These are phyloP conservation scores for Coemansia aciculifera DNA, from an alignment of 192 early-diverging fungal genomes.

Conservation along the genomic window DNA sequence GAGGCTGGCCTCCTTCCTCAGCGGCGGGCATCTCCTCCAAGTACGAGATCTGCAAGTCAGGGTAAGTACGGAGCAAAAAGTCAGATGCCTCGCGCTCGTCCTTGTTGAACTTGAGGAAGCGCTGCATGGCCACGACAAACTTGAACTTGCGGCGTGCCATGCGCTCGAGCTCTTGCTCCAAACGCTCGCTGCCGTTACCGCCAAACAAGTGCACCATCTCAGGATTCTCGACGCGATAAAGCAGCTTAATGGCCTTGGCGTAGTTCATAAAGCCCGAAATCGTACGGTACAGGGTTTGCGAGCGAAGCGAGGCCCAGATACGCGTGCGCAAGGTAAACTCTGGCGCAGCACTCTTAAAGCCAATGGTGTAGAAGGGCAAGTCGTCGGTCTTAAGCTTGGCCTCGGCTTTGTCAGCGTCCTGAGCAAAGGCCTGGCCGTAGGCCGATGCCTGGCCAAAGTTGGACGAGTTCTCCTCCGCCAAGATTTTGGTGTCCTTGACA, in stretches of 20 bases:
- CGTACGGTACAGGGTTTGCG: constrained; percentile 85
- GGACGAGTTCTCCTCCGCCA: constrained; percentile 67
- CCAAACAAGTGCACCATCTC: constrained; percentile 67
- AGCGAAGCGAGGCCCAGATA: constrained; percentile 84
- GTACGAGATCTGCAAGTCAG: constrained; percentile 79
- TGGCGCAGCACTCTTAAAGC: constrained; percentile 78
- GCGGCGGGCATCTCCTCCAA: constrained; percentile 68
- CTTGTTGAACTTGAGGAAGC: constrained; percentile 74
- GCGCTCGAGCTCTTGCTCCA: constrained; percentile 68
- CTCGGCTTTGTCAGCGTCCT: constrained; percentile 60
- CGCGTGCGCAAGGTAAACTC: constrained; percentile 83
- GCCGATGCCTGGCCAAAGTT: constrained; percentile 57
- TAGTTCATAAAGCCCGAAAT: constrained; percentile 89
- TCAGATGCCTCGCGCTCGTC: constrained; percentile 75
- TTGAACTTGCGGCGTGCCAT: constrained; percentile 80
- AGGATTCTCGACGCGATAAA: constrained; percentile 81
- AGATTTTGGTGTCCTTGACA: constrained; percentile 80
- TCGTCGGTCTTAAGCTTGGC: constrained; percentile 74
- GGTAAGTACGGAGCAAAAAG: constrained; percentile 74
- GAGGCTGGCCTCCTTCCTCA: constrained; percentile 62
- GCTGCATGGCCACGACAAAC: constrained; percentile 83
- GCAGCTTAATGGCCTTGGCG: constrained; percentile 76
- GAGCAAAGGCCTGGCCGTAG: constrained; percentile 53
- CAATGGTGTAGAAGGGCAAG: constrained; percentile 77
- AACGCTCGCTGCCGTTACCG: constrained; percentile 62